Evolutionary conservation across 2,329 filamentous ascomycete genomes (phyloP).

Genomic region (Hymenoscyphus linearis): DNA sequence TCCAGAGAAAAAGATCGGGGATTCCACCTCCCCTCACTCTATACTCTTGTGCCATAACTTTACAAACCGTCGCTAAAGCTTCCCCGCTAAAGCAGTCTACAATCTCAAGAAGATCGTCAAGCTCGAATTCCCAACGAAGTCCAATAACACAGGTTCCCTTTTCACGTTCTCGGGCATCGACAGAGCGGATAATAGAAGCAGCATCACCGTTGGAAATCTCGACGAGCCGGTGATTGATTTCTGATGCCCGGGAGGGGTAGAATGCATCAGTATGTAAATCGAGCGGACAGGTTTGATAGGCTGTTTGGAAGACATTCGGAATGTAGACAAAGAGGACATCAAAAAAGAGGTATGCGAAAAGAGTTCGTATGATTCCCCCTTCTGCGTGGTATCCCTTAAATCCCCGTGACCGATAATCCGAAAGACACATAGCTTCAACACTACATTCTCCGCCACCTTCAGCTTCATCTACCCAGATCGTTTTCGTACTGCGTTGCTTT

Average conservation of each 20-base stretch:
- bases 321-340: slow-evolving; percentile 90
- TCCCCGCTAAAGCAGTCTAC: slow-evolving; percentile 72
- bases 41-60: slow-evolving; percentile 95
- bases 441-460: slow-evolving; percentile 69
- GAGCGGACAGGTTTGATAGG: slow-evolving; percentile 88
- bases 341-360: slow-evolving; percentile 87
- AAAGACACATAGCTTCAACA: slow-evolving; percentile 92
- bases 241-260: slow-evolving; percentile 75
- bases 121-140: slow-evolving; percentile 81
- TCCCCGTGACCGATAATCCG: slow-evolving; percentile 69
- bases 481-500: slow-evolving; percentile 56
- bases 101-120: slow-evolving; percentile 75
- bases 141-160: slow-evolving; percentile 82
- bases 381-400: slow-evolving; percentile 96
- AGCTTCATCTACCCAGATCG: slow-evolving; percentile 78
- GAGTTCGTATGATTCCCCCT: slow-evolving; percentile 83
- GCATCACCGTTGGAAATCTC: slow-evolving; percentile 82
- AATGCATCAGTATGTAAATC: slow-evolving; percentile 93
- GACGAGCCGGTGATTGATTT: slow-evolving; percentile 82
- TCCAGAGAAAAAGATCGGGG: slow-evolving; percentile 89
- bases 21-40: slow-evolving; percentile 78
- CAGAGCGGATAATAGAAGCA: slow-evolving; percentile 56
- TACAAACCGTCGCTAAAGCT: slow-evolving; percentile 78
- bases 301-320: slow-evolving; percentile 94
- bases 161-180: slow-evolving; percentile 65